Evolutionary conservation across 768 basidiomycete species (phyloP).

Genomic region (Leccinum broughii): DNA sequence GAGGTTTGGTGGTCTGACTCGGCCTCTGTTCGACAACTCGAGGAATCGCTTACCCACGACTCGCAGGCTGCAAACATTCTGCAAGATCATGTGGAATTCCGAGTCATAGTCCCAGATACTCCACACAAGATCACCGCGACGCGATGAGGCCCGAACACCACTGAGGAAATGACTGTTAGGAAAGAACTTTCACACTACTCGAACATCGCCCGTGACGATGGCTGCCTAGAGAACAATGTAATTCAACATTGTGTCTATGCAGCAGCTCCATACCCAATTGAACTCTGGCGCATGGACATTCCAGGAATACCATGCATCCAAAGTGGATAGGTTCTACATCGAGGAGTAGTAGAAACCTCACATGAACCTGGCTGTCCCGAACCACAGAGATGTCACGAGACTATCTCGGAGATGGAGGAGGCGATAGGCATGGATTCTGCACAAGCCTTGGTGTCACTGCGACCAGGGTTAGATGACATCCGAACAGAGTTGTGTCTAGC

Average conservation of each 20-base stretch:
- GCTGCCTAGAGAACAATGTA: not conserved
- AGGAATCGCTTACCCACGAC: not conserved
- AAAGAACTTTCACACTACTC: constrained; percentile 8
- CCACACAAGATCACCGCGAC: not conserved
- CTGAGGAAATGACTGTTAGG: constrained; percentile 4
- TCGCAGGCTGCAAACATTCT: constrained; percentile 10
- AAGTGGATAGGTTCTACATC: constrained; percentile 8
- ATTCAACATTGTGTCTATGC: too few relatives aligned
- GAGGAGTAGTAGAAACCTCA: constrained; percentile 2
- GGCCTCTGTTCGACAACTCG: not conserved
- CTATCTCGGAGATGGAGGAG: constrained; percentile 9
- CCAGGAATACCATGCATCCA: constrained; percentile 10
- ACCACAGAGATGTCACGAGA: constrained; percentile 9
- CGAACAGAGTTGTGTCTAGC: not conserved
- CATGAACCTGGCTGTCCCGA: not conserved
- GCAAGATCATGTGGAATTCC: constrained; percentile 6
- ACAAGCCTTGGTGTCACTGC: not conserved
- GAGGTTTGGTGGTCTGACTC: too few relatives aligned
- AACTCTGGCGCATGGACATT: constrained; percentile 9
- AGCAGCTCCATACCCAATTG: not conserved
- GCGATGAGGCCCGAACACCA: not conserved
- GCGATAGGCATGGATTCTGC: not conserved
- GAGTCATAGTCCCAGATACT: not conserved
- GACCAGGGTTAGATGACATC: not conserved
- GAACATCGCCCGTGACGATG: constrained; percentile 6